These are phyloP conservation scores for Corynascus novoguineensis DNA, from an alignment of 495 filamentous ascomycete genomes.

Conservation along the genomic window DNA sequence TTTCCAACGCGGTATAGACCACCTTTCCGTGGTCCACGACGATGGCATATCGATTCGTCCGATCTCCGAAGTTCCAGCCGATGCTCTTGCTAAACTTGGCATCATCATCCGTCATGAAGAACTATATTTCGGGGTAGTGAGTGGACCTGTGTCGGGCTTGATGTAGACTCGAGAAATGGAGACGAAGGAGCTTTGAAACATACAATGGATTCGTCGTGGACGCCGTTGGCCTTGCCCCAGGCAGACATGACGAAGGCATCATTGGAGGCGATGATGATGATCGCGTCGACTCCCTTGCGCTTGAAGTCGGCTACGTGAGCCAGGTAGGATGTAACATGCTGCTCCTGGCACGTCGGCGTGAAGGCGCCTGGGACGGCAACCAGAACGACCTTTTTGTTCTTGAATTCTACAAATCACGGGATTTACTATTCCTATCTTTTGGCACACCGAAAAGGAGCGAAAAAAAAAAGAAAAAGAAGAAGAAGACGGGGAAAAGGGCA, in stretches of 20 bases:
- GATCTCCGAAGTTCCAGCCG: constrained; percentile 72
- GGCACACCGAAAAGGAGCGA: background rate
- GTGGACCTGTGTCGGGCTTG: too few relatives aligned
- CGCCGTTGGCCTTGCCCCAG: constrained; percentile 89
- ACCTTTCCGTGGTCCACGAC: constrained; percentile 88
- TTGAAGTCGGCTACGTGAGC: constrained; percentile 65
- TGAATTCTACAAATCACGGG: constrained; percentile 54
- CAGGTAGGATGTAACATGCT: constrained; percentile 84
- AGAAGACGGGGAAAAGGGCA: too few relatives aligned
- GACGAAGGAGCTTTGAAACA: constrained; percentile 26
- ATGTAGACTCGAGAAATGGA: too few relatives aligned
- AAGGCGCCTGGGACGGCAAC: constrained; percentile 92
- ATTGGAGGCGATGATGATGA: constrained; percentile 83
- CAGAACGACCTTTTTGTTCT: constrained; percentile 84
- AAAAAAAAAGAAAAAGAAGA: too few relatives aligned
- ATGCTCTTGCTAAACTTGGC: constrained; percentile 72
- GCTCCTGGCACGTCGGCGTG: constrained; percentile 86
- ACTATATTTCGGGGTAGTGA: too few relatives aligned
- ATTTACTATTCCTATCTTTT: background rate
- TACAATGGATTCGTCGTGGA: constrained; percentile 75
- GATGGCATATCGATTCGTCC: constrained; percentile 78
- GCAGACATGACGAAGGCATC: constrained; percentile 91
- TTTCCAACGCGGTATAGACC: constrained; percentile 77
- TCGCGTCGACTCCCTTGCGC: constrained; percentile 78
- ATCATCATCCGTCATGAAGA: constrained; percentile 79